Evolutionary conservation across 2,329 filamentous ascomycete genomes (phyloP), one percentile per base, ranked within the genome.

Genomic region (Apiospora marii): DNA sequence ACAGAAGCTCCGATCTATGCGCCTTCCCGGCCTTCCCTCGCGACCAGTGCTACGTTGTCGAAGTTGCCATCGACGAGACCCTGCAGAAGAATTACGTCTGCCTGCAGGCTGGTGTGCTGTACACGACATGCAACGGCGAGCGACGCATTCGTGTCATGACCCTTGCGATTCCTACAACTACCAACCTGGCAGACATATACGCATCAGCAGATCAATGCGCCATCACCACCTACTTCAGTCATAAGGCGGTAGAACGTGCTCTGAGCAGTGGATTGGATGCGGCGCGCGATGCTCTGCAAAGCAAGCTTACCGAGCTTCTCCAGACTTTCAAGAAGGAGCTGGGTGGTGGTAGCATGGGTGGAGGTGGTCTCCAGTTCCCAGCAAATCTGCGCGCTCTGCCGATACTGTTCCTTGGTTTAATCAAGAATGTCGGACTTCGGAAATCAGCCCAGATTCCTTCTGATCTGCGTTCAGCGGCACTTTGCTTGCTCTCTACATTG

Each of bases 71-170:
- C 76, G 96, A 99, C 78, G 96, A 99, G 85, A 96, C 91, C 48
- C 87, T 99, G 74, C 94, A 92, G 67, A 98, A 97, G 86, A 94
- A 94, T 64, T 92, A 97, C 75, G 92, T 98, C 67, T 98, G 95
- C 83, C 87, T 98, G 85, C 95, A 99, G 84, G 93, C 95, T 19
- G 96, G 96, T 70, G 96, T 99, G 13, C 89, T 99, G 44, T 96
- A 99, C 83, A 99, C 96, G 1, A 99, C 95, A 1, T 98, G 96
- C 87, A 98, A 98, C 79, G 96, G 96, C 70, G 96, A 99, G 86
- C 91, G 96, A 78, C 91, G 96, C 72, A 99, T 99, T 78, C 91
- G 96, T 75, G 96, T 99, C 67, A 89, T 98, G 88, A 99, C 96
- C 0, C 86, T 99, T 75, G 93, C 95, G 48, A 90, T 99, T 70